Base-by-base conservation (phyloP, 495 filamentous ascomycete species). In the Penicillium chermesinum region DNA sequence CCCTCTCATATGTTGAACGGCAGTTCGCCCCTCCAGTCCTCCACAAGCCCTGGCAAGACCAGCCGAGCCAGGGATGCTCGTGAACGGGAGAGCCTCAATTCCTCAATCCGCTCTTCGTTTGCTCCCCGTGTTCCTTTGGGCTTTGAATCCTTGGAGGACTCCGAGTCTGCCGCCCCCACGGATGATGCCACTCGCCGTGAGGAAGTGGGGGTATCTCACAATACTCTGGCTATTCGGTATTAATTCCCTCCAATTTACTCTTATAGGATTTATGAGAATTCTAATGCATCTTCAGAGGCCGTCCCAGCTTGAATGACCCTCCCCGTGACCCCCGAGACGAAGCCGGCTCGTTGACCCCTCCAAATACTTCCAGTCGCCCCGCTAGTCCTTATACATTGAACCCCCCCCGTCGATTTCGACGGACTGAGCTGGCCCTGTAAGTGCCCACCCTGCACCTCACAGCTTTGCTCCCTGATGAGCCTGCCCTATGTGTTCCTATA, bases 321-420 rank as follows among this genome's bases (percentile, higher is more conserved):
- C 83, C 87, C 18, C 75, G 87, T 55, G 87, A 91, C 67, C 79
- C 82, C 15, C 70, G 84, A 54, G 89, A 94, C 62, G 81, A 85
- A 60, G 78, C 77, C 7, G 72, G 57, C 32, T 74, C 66, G 8
- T 63, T 64, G 53, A 65, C 70, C 27, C 74, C 76, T 25, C 69
- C 76, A 10, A 58, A 75, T 25, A 66, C 66, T 0, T 66, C 66
- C n/a, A 80, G 74, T 57, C 73, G 77, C 46, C 77, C 78, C 25
- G 70, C 66, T 16, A 78, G 76, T 64, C 83, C 78, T 14, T 85
- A 80, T 53, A 84, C 83, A 4, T 58, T 78, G 56, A 74, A 77
- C 48, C 82, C 83, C n/a, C 17, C 80, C 83, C 20, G 76, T 86
- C 39, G 83, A 86, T 58, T 85, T 85, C 52, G 82, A 86, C 59